Evolutionary conservation across 2,329 filamentous ascomycete species (phyloP), one percentile per base, ranked within the genome.

Genomic region (Pleoardoris graminearum): DNA sequence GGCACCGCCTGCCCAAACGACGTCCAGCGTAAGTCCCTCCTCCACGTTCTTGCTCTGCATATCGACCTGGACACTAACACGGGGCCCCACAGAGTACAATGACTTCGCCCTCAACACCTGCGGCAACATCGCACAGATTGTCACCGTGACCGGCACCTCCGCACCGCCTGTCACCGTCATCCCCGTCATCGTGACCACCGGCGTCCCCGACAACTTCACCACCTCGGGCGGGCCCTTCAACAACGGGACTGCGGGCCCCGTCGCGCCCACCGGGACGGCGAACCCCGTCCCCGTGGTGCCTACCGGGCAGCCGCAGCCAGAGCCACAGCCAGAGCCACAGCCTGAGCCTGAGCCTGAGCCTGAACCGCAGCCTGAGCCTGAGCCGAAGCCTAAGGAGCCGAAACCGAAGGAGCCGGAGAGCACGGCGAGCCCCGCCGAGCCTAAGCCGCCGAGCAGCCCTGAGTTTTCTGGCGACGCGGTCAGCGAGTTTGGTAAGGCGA

Each of bases 381-480:
- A 5, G 10, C 10, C 25, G 5, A 5, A 10, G 25, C 6, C 25
- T 27, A 27, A 27, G 30, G 4, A 6, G n/a, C 36, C 36, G 8
- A 12, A 29, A 33, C 19, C 27, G n/a, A 19, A 10, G 11, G 10
- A 19, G 27, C 17, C 44, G 48, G 7, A 7, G 6, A 41, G 14
- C 22, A 41, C 38, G 21, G 14, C 38, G 7, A 32, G 27, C n/a
- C 25, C 25, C 16, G 25, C 23, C 11, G 14, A 14, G 16, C 32
- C 43, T 16, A 16, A 16, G 14, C 27, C 22, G 44, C 57, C 19
- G 37, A 48, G 22, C 57, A 53, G 51, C 51, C 55, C 35, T 16
- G 62, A 60, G 30, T 60, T 52, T 32, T 56, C 58, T 22, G 54
- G 45, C 10, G 49, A 45, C 30, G 42, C 58, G 16, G 54, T 51